Base-by-base conservation (phyloP, 2,329 filamentous ascomycete genomes). In the Didymella pinodella region DNA sequence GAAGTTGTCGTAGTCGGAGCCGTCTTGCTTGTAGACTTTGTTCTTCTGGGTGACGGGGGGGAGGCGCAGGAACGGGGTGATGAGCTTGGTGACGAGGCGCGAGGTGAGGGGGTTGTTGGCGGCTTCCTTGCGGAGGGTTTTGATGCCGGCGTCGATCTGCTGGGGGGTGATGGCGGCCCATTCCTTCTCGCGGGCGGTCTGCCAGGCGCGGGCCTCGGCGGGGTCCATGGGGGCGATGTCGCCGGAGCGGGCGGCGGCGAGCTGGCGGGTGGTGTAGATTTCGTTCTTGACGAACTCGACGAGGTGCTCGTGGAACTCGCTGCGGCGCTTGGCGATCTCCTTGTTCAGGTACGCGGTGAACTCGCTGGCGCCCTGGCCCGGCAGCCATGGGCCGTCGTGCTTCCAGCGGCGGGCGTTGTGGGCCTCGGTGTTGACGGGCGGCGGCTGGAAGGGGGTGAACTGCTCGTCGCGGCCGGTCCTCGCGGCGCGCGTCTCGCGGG, bases 361-460 rank as follows among this genome's bases (percentile, higher is more conserved):
- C 61, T 87, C 83, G 22, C 81, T 78, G 56, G 84, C 80, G 31
- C 81, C 81, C 78, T 86, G 82, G 14, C 82, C 82, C 14, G 82
- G 81, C 29, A 88, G 73, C 80, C 82, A 87, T n/a, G 86, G 86
- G 0, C 86, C 85, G 31, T 81, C 77, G 65, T 83, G 84, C 69
- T 85, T 85, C 81, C 85, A 88, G 69, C 85, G 78, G 40, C 59
- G 67, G 36, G 61, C 66, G 54, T 71, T 69, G 56, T 71, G 72
- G 16, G 66, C 66, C 3, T 49, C 56, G 25, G 60, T 53, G 54
- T 73, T 61, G 54, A 68, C 58, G 20, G 64, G 63, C 12, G 69
- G 65, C 7, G 65, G 65, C n/a, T 49, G 65, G 49, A 68, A 67
- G 18, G 66, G 67, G 10, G 58, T 59, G 26, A 71, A 72, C 1